Conservation (phyloP, 805 yeast genomes). For the Wickerhamomyces silvicola region DNA sequence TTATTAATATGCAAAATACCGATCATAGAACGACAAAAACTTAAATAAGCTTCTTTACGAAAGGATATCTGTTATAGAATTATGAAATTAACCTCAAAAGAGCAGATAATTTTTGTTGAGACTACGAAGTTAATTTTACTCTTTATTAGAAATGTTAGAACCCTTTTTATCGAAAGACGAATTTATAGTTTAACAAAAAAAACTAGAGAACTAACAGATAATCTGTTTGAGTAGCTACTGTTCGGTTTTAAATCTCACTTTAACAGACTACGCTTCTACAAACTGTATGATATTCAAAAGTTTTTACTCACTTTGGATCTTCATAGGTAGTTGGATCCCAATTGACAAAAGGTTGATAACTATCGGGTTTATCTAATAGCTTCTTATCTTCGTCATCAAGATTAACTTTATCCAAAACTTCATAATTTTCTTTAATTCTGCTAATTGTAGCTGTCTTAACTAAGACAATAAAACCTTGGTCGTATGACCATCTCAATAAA, state of each 20-base stretch:
- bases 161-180: too few relatives aligned
- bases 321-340: constrained; percentile 5
- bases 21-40: too few relatives aligned
- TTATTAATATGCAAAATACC: too few relatives aligned
- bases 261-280: neutral
- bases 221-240: too few relatives aligned
- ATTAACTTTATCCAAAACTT: constrained; percentile 22
- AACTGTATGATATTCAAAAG: neutral
- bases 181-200: too few relatives aligned
- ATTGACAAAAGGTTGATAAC: constrained; percentile 24
- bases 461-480: constrained; percentile 48
- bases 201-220: too few relatives aligned
- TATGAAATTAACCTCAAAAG: too few relatives aligned
- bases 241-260: neutral
- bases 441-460: constrained; percentile 32
- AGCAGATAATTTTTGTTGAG: too few relatives aligned
- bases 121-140: too few relatives aligned
- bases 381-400: constrained; percentile 2
- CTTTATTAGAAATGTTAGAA: too few relatives aligned
- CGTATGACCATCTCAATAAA: constrained; percentile 46
- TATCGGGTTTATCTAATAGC: constrained; percentile 1
- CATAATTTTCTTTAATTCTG: constrained; percentile 33
- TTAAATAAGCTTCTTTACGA: too few relatives aligned
- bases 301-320: neutral
- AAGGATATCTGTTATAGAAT: too few relatives aligned